Percentiles rank a stretch among this genome's conserved stretches.
These are phyloP conservation scores for Apophysomyces trapeziformis DNA, from an alignment of 371 early-diverging fungal genomes.

Conservation along the genomic window DNA sequence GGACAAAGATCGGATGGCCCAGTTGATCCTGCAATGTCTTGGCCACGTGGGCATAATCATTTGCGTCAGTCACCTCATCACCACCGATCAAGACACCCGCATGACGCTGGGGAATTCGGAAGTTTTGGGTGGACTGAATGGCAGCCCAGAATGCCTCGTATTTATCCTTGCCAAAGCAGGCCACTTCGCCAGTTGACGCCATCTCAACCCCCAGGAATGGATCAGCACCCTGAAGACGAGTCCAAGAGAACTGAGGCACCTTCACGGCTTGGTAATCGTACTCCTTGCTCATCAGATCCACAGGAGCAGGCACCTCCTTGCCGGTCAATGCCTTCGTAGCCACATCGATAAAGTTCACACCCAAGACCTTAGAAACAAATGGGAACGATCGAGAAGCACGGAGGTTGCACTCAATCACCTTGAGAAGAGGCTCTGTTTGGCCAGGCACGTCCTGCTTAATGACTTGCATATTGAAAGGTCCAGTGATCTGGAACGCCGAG, in stretches of 20 bases:
- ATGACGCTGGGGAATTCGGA: conserved; percentile 72
- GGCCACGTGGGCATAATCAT: conserved; percentile 73
- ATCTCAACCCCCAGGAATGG: conserved; percentile 96
- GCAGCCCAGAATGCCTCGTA: conserved; percentile 85
- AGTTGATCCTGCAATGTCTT: conserved; percentile 55
- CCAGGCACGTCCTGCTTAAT: conserved; percentile 62
- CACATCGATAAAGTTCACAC: conserved; percentile 86
- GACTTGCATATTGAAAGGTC: conserved; percentile 96
- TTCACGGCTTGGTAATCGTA: conserved; percentile 85
- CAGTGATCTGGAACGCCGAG: conserved; percentile 88
- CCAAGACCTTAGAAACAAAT: conserved; percentile 93
- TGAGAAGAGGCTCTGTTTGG: conserved; percentile 50
- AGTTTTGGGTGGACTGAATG: conserved; percentile 84
- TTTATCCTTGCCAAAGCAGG: conserved; percentile 91
- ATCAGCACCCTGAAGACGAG: conserved; percentile 92
- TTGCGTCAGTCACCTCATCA: conserved; percentile 73
- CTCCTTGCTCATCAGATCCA: conserved; percentile 68
- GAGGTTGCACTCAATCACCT: conserved; percentile 97
- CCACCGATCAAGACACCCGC: conserved; percentile 72
- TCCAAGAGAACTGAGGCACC: conserved; percentile 94
- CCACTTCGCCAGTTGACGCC: conserved; percentile 98
- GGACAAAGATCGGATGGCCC: conserved; percentile 76
- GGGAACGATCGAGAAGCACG: conserved; percentile 96
- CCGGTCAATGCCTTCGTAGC: conserved; percentile 83
- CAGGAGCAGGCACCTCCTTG: conserved; percentile 61